phyloP scores from a whole-genome alignment of 805 yeast genomes.

The Cyberlindnera mississippiensis region DNA sequence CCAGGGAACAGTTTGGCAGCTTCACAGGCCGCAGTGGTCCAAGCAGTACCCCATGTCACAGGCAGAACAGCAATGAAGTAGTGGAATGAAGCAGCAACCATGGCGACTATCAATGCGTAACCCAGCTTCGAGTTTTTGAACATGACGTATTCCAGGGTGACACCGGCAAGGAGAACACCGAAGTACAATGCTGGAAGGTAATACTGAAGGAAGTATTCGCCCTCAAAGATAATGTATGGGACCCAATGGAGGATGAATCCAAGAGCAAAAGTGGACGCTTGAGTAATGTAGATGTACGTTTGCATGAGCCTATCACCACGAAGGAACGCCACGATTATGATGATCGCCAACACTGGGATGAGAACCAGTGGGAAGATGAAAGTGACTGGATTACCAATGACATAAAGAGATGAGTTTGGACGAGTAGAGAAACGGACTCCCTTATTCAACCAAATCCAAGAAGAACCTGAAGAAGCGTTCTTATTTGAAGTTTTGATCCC shows the following conservation, averaged over 20 bases:
- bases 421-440: constrained; percentile 59
- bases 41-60: constrained; percentile 42
- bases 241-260: constrained; percentile 58
- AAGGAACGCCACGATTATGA: constrained; percentile 26
- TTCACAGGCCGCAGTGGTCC: constrained; percentile 42
- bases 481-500: constrained; percentile 23
- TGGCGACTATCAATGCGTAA: constrained; percentile 20
- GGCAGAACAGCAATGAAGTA: constrained; percentile 36
- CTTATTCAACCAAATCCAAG: constrained; percentile 58
- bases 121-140: constrained; percentile 30
- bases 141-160: constrained; percentile 40
- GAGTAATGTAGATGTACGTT: constrained; percentile 13
- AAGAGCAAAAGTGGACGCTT: constrained; percentile 30
- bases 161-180: constrained; percentile 41
- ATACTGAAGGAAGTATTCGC: constrained; percentile 39
- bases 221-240: constrained; percentile 44
- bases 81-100: constrained; percentile 18
- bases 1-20: constrained; percentile 32
- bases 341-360: constrained; percentile 26
- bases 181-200: constrained; percentile 51
- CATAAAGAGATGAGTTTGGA: constrained; percentile 45
- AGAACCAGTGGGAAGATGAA: constrained; percentile 45
- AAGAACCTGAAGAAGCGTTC: constrained; percentile 39
- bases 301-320: constrained; percentile 18
- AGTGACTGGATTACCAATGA: constrained; percentile 59